Evolutionary conservation across 1,284 basidiomycete species (phyloP), one percentile per base, ranked within the genome.

Genomic region (Naganishia cerealis): DNA sequence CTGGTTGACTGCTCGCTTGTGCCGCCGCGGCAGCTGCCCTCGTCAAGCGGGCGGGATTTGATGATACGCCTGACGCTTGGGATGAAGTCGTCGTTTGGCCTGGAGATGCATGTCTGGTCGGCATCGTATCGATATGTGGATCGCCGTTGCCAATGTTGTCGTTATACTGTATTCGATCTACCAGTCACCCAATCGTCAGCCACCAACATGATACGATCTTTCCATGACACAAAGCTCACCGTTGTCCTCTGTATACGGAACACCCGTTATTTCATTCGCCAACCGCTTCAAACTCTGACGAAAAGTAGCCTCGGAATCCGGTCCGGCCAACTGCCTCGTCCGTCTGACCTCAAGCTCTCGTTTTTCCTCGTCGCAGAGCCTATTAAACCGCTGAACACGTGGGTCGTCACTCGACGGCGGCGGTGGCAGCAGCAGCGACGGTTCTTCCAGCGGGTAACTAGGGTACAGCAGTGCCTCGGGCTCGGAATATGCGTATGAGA

Each of bases 51-150:
- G 61, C 53, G 13, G 61, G 54, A 42, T 26, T 54, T 3, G 36
- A n/a, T 26, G 57, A 24, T 36, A 21, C 36, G 18, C 10, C 13
- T 13, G 50, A 24, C n/a, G 33, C 39, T 36, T 62, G 59, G 29
- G 61, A 43, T 33, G 61, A 40, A 42, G 50, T 24, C 18, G 50
- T 21, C 39, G 42, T 29, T 39, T 53, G 50, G 18, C 57, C 57
- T 59, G 57, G 18, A 6, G 50, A 38, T 42, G 61, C 21, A 42
- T 24, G 36, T 54, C 26, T 63, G 16, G 50, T n/a, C 38, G 61
- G 61, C 61, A 63, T 63, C 15, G 24, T 63, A 40, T 63, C 61
- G 57, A 24, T 57, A 50, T 63, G 54, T 54, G n/a, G 21, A 36
- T 42, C 42, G 55, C 5, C 7, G 38, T 24, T 57, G n/a, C 46